These are phyloP conservation scores for Penstemon newberryi DNA, from an alignment of 257 asterid genomes.

Conservation along the genomic window DNA sequence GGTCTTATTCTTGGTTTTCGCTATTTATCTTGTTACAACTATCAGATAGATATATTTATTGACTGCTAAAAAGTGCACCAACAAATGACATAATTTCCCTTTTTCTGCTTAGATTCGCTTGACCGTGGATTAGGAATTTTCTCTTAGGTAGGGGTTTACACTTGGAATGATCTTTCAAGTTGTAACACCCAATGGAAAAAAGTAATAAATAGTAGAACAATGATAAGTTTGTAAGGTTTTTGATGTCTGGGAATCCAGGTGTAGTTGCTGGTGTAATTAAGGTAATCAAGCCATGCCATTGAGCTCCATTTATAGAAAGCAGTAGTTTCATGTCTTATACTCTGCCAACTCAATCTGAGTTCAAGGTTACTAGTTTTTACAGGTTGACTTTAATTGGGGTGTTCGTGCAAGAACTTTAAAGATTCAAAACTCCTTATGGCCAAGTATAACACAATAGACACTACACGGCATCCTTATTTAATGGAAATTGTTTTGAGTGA, in stretches of 20 bases:
- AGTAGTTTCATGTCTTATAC: not conserved
- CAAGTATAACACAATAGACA: not conserved
- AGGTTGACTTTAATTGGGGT: not conserved
- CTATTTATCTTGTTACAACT: not conserved
- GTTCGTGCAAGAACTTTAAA: not conserved
- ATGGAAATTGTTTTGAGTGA: too few species aligned
- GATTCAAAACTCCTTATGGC: not conserved
- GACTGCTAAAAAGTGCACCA: slow-evolving; percentile 14
- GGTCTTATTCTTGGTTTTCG: not conserved
- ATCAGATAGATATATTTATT: not conserved
- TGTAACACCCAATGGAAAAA: not conserved
- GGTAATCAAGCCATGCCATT: not conserved
- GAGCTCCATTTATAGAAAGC: not conserved
- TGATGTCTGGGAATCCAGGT: not conserved
- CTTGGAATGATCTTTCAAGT: not conserved
- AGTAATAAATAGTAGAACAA: not conserved
- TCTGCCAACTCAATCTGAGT: not conserved
- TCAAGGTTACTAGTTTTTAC: not conserved
- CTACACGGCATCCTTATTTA: too few species aligned
- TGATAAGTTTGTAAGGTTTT: not conserved
- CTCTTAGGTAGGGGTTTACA: not conserved
- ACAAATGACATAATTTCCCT: not conserved
- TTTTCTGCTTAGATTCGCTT: not conserved
- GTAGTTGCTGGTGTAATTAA: not conserved
- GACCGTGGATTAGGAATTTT: not conserved